These are phyloP conservation scores for Quaeritorhiza haematococci DNA, from an alignment of 371 early-diverging fungal genomes.

Conservation along the genomic window DNA sequence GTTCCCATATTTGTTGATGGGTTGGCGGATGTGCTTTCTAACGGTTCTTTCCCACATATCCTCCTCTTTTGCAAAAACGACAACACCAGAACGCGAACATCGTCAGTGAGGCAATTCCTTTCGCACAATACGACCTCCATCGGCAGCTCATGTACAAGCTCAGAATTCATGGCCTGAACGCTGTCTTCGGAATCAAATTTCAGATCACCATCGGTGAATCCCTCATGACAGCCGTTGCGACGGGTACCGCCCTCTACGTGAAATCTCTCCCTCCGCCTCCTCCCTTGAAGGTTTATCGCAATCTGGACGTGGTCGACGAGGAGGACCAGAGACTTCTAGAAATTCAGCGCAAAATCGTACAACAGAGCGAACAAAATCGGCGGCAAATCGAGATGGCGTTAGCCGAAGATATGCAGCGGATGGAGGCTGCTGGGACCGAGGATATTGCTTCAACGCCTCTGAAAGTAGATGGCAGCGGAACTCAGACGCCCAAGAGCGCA, in stretches of 20 bases:
- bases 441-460: not conserved
- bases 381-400: constrained; percentile 50
- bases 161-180: constrained; percentile 63
- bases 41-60: no score
- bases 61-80: no score
- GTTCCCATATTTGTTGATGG: no score
- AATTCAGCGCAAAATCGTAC: constrained; percentile 58
- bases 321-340: constrained; percentile 58
- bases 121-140: constrained; percentile 73
- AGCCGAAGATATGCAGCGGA: constrained; percentile 16
- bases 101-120: constrained; percentile 70
- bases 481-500: not conserved
- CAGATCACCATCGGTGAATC: constrained; percentile 63
- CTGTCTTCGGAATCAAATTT: constrained; percentile 66
- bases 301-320: constrained; percentile 59
- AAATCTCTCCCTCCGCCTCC: constrained; percentile 65
- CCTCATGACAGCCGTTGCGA: constrained; percentile 62
- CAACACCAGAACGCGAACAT: constrained; percentile 33
- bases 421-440: not conserved
- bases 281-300: constrained; percentile 60
- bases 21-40: no score
- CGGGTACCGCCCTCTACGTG: constrained; percentile 65
- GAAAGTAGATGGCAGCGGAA: constrained; percentile 1
- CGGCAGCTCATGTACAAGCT: constrained; percentile 70
- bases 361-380: constrained; percentile 53